phyloP scores from a whole-genome alignment of 352 stramenopile species.

The Phytophthora agathidicida region DNA sequence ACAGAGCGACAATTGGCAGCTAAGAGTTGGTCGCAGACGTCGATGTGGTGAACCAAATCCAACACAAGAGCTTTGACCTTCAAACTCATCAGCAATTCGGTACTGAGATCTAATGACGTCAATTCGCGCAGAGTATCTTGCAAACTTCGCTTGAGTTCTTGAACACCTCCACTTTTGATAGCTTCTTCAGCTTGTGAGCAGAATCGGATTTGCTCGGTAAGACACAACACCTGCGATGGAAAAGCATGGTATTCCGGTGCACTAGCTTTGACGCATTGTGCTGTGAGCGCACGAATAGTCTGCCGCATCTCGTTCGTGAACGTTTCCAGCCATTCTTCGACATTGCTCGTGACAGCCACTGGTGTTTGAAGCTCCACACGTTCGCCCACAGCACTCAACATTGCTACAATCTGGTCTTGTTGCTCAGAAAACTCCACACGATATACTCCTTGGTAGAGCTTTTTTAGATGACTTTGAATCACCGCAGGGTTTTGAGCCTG shows the following conservation, averaged over 20 bases:
- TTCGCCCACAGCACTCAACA: constrained; percentile 87
- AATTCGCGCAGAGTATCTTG: constrained; percentile 77
- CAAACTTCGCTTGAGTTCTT: constrained; percentile 69
- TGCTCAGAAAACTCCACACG: constrained; percentile 90
- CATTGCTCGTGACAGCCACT: constrained; percentile 88
- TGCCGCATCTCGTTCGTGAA: constrained; percentile 92
- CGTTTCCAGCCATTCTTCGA: constrained; percentile 94
- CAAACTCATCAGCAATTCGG: constrained; percentile 88
- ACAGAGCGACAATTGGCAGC: constrained; percentile 60
- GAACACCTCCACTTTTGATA: constrained; percentile 77
- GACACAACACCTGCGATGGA: constrained; percentile 91
- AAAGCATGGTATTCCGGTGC: constrained; percentile 90
- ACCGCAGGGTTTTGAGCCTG: constrained; percentile 92
- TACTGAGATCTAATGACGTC: constrained; percentile 87
- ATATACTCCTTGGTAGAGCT: constrained; percentile 95
- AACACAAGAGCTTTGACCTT: constrained; percentile 96
- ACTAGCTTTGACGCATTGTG: constrained; percentile 76
- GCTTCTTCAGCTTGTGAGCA: constrained; percentile 85
- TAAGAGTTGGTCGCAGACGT: constrained; percentile 92
- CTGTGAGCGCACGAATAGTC: constrained; percentile 84
- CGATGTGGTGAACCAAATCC: constrained; percentile 96
- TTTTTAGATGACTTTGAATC: constrained; percentile 96
- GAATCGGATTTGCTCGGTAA: constrained; percentile 94
- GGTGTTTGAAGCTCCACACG: constrained; percentile 82
- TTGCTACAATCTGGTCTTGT: constrained; percentile 86